These are phyloP conservation scores for Diaporthe vaccinii DNA, from an alignment of 2,329 filamentous ascomycete species.

Conservation along the genomic window DNA sequence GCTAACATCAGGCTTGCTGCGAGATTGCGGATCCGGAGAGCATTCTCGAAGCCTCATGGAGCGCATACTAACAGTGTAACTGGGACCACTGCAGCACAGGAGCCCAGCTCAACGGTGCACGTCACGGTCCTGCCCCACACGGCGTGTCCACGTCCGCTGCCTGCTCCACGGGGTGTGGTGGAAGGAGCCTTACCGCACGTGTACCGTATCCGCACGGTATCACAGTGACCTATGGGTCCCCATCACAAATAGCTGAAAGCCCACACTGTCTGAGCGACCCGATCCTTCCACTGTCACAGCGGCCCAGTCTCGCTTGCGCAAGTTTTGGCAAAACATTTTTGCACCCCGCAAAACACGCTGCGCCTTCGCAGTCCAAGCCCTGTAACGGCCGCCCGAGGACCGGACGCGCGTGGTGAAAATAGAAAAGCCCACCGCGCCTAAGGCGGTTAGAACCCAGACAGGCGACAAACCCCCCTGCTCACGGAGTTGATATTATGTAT, in stretches of 20 bases:
- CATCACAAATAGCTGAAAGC: slow-evolving; percentile 22
- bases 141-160: slow-evolving; percentile 9
- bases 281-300: slow-evolving; percentile 5
- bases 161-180: background rate
- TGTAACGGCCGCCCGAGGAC: slow-evolving; percentile 19
- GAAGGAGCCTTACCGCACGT: background rate
- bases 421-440: slow-evolving; percentile 30
- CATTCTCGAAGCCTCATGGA: slow-evolving; percentile 24
- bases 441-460: slow-evolving; percentile 24
- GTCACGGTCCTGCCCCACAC: slow-evolving; percentile 21
- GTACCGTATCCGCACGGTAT: slow-evolving; percentile 11
- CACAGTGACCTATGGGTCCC: background rate
- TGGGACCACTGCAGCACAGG: background rate
- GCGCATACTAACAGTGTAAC: background rate
- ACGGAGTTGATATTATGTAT: slow-evolving; percentile 13
- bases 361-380: slow-evolving; percentile 14
- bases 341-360: slow-evolving; percentile 19
- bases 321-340: slow-evolving; percentile 15
- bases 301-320: slow-evolving; percentile 27
- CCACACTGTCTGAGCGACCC: slow-evolving; percentile 34
- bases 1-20: slow-evolving; percentile 9
- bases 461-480: slow-evolving; percentile 4
- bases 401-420: slow-evolving; percentile 29
- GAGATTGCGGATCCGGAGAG: slow-evolving; percentile 23
- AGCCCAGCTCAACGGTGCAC: slow-evolving; percentile 17